These are phyloP conservation scores for Colletotrichum truncatum DNA, from an alignment of 2,329 filamentous ascomycete species.

Conservation along the genomic window DNA sequence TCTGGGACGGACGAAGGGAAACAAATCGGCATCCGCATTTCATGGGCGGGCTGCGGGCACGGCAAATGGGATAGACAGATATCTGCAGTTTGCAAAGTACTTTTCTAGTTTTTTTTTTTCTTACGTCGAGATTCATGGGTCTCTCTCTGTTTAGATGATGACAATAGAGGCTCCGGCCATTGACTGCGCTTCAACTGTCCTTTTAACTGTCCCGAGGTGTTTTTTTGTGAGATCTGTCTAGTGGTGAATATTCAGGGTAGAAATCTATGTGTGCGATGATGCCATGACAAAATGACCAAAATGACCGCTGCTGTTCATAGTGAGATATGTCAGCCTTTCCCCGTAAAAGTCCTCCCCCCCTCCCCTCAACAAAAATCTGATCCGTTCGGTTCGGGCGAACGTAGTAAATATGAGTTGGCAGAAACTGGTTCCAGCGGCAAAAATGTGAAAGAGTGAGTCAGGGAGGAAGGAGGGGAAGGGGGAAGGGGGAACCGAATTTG, in stretches of 20 bases:
- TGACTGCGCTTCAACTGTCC: not conserved
- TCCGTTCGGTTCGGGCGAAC: not conserved
- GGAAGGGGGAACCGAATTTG: too few relatives aligned
- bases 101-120: not conserved
- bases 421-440: not conserved
- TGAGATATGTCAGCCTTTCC: too few relatives aligned
- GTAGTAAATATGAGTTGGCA: not conserved
- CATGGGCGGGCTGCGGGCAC: slow-evolving; percentile 11
- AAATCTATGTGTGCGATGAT: too few relatives aligned
- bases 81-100: slow-evolving; percentile 22
- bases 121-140: not conserved
- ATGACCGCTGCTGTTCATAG: too few relatives aligned
- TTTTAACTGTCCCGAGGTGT: not conserved
- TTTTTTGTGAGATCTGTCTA: too few relatives aligned
- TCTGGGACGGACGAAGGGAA: not conserved
- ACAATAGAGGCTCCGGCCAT: slow-evolving; percentile 28
- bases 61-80: slow-evolving; percentile 26
- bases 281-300: too few relatives aligned
- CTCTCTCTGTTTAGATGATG: slow-evolving; percentile 25
- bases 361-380: too few relatives aligned
- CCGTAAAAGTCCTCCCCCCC: too few relatives aligned
- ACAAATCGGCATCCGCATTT: slow-evolving; percentile 1
- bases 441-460: not conserved
- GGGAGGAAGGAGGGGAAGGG: not conserved
- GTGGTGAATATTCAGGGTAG: too few relatives aligned